Evolutionary conservation across 345 rosid species (phyloP), one percentile per base, ranked within the genome.

Genomic region (Fremontodendron californicum): DNA sequence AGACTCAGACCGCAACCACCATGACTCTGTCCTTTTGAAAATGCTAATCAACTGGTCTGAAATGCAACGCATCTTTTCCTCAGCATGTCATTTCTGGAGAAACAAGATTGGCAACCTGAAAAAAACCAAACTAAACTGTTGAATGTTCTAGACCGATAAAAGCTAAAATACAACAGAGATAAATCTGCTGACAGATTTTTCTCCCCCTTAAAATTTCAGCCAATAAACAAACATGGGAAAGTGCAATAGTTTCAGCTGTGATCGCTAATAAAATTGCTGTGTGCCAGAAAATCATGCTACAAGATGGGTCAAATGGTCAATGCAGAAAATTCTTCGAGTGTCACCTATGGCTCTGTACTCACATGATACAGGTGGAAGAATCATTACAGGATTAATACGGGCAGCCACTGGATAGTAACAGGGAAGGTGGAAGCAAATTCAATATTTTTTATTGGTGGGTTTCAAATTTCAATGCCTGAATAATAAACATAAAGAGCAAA

Each of bases 61-160:
- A 63, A 73, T 73, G 67, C 71, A 68, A 54, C 18, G 58, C 81
- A 80, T 75, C 84, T 77, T 77, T 67, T 80, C 87, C 88, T 80
- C 84, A 73, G 79, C 85, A 80, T 77, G 80, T 83, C 88, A 83
- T 83, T 55, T 85, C 81, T 78, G 86, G 74, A 78, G 88, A 77
- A 77, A 75, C 13, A 0, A 45, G 63, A 43, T 75, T 74, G 76
- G 81, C 76, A 68, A 64, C 81, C 85, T 78, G 82, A 80, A 78
- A 35, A 83, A 63, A 49, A n/a, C 60, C 45, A 31, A 73, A 67
- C 37, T 35, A 0, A 57, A 68, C 27, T 5, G 35, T 68, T n/a
- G 1, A 39, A 31, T 25, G 19, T 71, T 52, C 6, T 2, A 13
- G 5, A 33, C 49, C 16, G 6, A 60, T 75, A 27, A 16, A 57